Evolutionary conservation across 2,329 filamentous ascomycete genomes (phyloP), one percentile per base, ranked within the genome.

Genomic region (Aspergillus pseudoviridinutans): DNA sequence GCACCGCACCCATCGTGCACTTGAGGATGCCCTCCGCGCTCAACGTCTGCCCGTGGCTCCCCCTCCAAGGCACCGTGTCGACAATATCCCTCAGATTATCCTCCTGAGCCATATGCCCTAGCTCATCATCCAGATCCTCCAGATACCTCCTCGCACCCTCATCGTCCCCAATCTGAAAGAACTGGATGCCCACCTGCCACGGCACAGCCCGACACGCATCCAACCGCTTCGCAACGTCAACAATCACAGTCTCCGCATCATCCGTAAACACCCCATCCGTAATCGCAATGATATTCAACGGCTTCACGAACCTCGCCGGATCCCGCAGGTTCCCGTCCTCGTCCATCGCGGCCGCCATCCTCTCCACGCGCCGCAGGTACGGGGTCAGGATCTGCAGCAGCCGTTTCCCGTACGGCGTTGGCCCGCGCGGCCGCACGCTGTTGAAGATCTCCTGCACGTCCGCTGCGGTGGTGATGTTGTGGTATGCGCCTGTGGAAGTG

Each of bases 101-200:
- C 49, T 65, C 55, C 71, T 14, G 81, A 79, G 29, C 80, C 77
- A 27, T 79, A 77, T n/a, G 83, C 68, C 46, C 78, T 38, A 94
- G 76, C 3, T 83, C 82, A 71, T 97, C 90, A 69, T 97, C 93
- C 7, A 97, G 80, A 50, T 87, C 80, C 64, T 83, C 78, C 42
- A 97, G 79, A 55, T 88, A 85, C 63, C 80, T 74, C 1, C 81
- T 79, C 0, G 92, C 93, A 0, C 74, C 78, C 0, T 76, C 69
- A 64, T 96, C 90, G 51, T 84, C 81, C 56, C 94, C 93, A 49
- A 97, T 89, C 75, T 97, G 93, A 79, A 97, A 96, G 78, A 97
- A 97, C 73, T 97, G 93, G 56, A 97, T 85, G 35, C 93, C 93
- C 8, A 97, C 80, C 77, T 97, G 94, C 80, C 89, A 89, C 0